These are phyloP conservation scores for Arthroderma sp. DNA, from an alignment of 2,329 filamentous ascomycete species.

Conservation along the genomic window DNA sequence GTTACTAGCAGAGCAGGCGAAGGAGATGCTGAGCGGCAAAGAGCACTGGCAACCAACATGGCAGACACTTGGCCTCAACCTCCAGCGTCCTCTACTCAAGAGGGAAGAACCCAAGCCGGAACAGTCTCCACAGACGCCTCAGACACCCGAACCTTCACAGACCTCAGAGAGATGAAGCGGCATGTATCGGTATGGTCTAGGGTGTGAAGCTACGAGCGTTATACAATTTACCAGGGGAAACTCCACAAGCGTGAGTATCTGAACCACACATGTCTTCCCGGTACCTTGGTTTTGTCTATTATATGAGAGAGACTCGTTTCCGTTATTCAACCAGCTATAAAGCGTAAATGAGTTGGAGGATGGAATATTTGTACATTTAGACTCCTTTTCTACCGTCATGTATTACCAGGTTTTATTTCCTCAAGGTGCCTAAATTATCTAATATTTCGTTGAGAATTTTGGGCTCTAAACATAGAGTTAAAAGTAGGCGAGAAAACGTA, in stretches of 20 bases:
- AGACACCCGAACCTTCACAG: not conserved
- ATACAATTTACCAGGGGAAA: not conserved
- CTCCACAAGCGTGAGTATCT: not conserved
- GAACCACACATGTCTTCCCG: not conserved
- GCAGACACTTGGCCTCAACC: conserved; percentile 32
- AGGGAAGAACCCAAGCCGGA: not conserved
- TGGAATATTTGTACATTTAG: not conserved
- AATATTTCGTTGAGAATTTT: not conserved
- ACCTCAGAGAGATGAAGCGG: not conserved
- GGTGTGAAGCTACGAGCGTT: not conserved
- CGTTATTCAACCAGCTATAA: not conserved
- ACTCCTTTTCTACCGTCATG: not conserved
- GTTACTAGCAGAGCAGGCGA: conserved; percentile 48
- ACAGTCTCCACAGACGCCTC: not conserved
- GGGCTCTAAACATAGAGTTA: not conserved
- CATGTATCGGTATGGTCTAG: no score
- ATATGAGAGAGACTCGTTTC: not conserved
- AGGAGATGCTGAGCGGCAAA: conserved; percentile 49
- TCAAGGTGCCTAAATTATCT: not conserved
- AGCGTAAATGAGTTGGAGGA: not conserved
- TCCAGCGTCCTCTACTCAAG: conserved; percentile 21
- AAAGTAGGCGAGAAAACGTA: not conserved
- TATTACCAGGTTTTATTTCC: not conserved
- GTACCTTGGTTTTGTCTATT: not conserved
- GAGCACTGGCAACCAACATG: conserved; percentile 48